Evolutionary conservation across 768 basidiomycete species (phyloP), one percentile per base, ranked within the genome.

Genomic region (Tephrocybe sp.): DNA sequence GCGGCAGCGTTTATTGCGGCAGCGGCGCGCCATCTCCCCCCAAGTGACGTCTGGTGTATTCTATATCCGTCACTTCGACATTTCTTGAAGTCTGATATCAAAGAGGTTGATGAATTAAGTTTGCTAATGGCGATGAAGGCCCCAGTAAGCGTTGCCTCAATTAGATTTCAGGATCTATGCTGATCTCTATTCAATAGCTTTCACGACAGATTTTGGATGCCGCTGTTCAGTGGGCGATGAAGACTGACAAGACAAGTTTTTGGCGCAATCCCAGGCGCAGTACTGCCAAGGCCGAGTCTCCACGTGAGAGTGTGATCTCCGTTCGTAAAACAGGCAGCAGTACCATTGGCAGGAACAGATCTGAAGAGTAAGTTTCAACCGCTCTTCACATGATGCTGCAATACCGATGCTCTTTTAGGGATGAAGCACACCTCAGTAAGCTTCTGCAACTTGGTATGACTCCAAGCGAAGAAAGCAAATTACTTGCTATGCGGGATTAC

Each of bases 1-100:
- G 84, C 95, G 14, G 85, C 84, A 11, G 85, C 91, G 0, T 94
- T 99, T 64, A 86, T 98, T 39, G 85, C 91, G 2, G 85, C 92
- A 4, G 87, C 92, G 8, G 86, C 89, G 2, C 83, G 85, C 38
- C 86, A 89, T 55, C 78, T 99, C 5, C 89, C 88, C 0, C 68
- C 75, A 2, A 93, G 92, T 47, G 97, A 99, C 62, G 85, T 92
- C 17, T 98, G 97, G 96, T 98, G 94, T 61, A 96, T 98, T 36
- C 67, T 99, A 8, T 98, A 98, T 59, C 96, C 97, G 0, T 90
- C 89, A 0, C 68, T 98, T 36, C 79, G 90, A 40, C 87, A 93
- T 60, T 84, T 94, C 52, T 72, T 98, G 34, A 87, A 86, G 51
- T 90, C 85, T 2, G 97, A 98, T 58, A 73, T 98, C 17, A 77